Percentiles rank a stretch among this genome's conserved stretches.
Evolutionary conservation across 2,329 filamentous ascomycete genomes (phyloP).

Genomic region (Colletotrichum sp.): DNA sequence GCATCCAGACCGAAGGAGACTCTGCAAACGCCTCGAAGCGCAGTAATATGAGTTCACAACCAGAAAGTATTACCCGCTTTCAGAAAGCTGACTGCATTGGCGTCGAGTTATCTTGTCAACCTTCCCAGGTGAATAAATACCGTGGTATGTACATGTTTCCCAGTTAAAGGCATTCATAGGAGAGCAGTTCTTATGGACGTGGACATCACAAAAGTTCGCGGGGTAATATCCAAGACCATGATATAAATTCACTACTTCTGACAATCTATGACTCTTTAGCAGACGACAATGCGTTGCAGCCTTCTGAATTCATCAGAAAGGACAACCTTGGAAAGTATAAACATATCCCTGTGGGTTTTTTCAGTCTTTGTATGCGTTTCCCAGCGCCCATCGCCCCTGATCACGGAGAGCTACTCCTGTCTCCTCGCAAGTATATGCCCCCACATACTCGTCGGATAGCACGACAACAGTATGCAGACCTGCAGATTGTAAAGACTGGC

Average conservation of each 20-base stretch:
- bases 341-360: too few relatives aligned
- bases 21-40: rapidly evolving
- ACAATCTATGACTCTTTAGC: too few relatives aligned
- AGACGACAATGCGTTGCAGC: too few relatives aligned
- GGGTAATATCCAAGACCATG: too few relatives aligned
- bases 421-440: not conserved
- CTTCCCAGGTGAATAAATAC: not conserved
- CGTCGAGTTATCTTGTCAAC: not conserved
- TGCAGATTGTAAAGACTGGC: not conserved
- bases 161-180: not conserved
- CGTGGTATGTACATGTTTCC: not conserved
- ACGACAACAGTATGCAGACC: not conserved
- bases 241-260: too few relatives aligned
- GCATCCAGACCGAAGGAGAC: not conserved
- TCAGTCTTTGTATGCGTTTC: too few relatives aligned
- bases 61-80: not conserved
- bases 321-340: too few relatives aligned
- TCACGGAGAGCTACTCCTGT: not conserved
- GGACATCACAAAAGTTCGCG: too few relatives aligned
- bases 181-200: too few relatives aligned
- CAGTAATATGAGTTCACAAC: not conserved
- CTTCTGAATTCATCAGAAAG: too few relatives aligned
- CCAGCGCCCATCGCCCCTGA: too few relatives aligned
- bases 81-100: not conserved
- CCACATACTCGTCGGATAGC: not conserved